Evolutionary conservation across 2,329 filamentous ascomycete genomes (phyloP), one percentile per base, ranked within the genome.

Genomic region (Amesomyces nigricolor): DNA sequence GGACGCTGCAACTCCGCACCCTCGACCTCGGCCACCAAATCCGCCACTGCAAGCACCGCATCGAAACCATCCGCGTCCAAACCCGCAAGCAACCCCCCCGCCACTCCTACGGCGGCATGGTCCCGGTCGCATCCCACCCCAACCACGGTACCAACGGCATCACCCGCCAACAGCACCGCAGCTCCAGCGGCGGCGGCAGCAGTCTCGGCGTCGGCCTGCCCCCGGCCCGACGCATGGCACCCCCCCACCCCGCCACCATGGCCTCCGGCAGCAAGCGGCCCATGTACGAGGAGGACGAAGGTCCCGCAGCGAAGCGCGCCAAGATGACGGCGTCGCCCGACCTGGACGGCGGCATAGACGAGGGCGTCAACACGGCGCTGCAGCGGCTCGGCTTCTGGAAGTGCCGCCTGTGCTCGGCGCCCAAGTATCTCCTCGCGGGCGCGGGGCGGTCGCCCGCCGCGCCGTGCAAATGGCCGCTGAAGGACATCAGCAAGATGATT

Each of bases 341-440:
- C n/a, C 46, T 42, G 55, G 44, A 26, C 19, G 43, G 5, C 11
- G 45, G 35, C 7, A 50, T 32, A 22, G 47, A 57, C 0, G 54
- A 53, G 1, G 49, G 45, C 22, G 47, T 58, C 22, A 65, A 61
- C 38, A 66, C 55, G 17, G 63, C 63, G 1, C 61, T 73, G 9
- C 71, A 72, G 60, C 73, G 75, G 2, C 66, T 75, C n/a, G 75
- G 75, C 16, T 72, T 70, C 62, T 77, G 75, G 75, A 72, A 72
- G 58, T 77, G 75, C 59, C 72, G 71, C 0, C 68, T 77, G 1
- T 77, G 75, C 63, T 68, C 66, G 3, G 69, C 73, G 1, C 64
- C 69, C 37, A 77, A 76, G 61, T 77, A 72, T 59, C 62, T 72
- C 14, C 65, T 70, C n/a, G 72, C 73, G 0, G 71, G 71, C 2